Base-by-base conservation (phyloP, 1,284 basidiomycete genomes). In the Grifola frondosa region DNA sequence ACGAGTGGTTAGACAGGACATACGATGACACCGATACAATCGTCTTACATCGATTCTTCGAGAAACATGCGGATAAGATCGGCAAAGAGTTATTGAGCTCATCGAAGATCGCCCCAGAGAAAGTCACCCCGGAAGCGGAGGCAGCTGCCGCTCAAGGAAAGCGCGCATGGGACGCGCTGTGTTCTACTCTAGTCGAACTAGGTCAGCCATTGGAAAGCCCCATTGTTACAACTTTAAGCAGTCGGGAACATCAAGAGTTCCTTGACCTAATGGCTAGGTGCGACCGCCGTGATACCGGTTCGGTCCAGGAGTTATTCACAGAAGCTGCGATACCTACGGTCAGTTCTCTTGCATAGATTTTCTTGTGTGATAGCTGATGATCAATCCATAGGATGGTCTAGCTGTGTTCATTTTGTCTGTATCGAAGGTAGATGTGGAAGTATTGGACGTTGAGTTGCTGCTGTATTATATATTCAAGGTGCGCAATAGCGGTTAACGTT, bases 381-480 rank as follows among this genome's bases (percentile, higher is more conserved):
- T 17, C 8, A 16, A 21, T 6, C 2, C 28, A 10, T 50, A 87
- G 81, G 73, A 75, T 37, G 60, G 70, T 26, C 65, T 70, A 16
- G 76, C 75, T 11, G 66, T 81, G 15, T 89, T 87, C 56, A 69
- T 88, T 33, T 63, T 88, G 34, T 74, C 72, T 33, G 68, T 86
- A 10, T 78, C 80, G 30, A 79, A 82, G 51, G 76, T 94, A 32
- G 83, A 91, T 49, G 84, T 91, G 1, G 91, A 92, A 55, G 80
- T 84, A 1, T 71, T 94, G 33, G 92, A 97, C 60, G 80, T 94
- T 24, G 91, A 96, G 56, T 65, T 93, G 3, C 65, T 97, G 28
- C 82, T 93, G 63, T 90, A 81, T 62, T 81, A 91, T 60, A 80
- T 92, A 37, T 82, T 93, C 66, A 85, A 84, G 71, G 90, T 84